Evolutionary conservation across 352 stramenopile species (phyloP).

Genomic region (Globisporangium okanoganense): DNA sequence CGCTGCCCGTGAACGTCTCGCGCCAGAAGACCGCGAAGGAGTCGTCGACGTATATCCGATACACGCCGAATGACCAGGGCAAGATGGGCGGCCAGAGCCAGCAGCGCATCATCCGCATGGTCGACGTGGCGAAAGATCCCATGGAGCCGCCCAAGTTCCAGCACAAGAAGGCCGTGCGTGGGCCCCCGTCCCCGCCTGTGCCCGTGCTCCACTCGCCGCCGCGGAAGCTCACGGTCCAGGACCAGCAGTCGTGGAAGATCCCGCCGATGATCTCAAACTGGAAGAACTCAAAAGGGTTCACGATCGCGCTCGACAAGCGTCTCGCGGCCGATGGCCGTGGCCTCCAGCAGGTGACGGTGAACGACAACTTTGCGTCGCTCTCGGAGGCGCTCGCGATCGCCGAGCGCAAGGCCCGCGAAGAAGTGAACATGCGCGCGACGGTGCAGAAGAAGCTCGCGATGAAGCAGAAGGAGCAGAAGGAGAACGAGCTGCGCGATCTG

Average conservation of each 20-base stretch:
- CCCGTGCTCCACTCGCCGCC: constrained; percentile 92
- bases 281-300: constrained; percentile 99
- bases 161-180: constrained; percentile 95
- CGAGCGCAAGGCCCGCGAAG: constrained; percentile 95
- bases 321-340: constrained; percentile 96
- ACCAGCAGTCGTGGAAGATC: constrained; percentile 98
- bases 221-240: constrained; percentile 89
- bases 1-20: constrained; percentile 57
- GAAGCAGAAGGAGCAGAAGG: constrained; percentile 95
- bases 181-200: constrained; percentile 87
- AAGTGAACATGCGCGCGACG: constrained; percentile 94
- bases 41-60: constrained; percentile 77
- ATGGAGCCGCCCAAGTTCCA: constrained; percentile 99
- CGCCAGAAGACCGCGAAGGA: constrained; percentile 92
- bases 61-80: constrained; percentile 80
- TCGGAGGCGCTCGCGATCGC: constrained; percentile 97
- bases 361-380: constrained; percentile 98
- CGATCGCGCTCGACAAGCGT: constrained; percentile 99
- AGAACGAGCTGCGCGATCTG: constrained; percentile 94
- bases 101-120: constrained; percentile 98
- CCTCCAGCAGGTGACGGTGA: constrained; percentile 95
- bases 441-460: constrained; percentile 86
- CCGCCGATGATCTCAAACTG: constrained; percentile 99
- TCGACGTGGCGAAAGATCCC: constrained; percentile 97
- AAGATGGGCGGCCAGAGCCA: constrained; percentile 52